Evolutionary conservation across 768 basidiomycete species (phyloP).

Genomic region (Termitomyces sp.): DNA sequence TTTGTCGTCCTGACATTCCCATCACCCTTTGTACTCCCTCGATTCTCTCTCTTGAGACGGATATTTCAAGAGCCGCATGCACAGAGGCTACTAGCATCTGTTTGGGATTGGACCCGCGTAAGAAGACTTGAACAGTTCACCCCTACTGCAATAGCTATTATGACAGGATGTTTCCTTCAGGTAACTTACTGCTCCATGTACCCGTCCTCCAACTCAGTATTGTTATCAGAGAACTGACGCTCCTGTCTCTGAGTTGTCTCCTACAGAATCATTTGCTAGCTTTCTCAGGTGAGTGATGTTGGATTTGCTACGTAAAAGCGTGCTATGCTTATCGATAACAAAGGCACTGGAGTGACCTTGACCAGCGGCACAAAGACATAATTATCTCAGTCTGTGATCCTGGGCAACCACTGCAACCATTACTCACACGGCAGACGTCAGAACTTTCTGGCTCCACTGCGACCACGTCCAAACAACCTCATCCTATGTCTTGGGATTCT

Average conservation of each 20-base stretch:
- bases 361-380: neutral
- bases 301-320: neutral
- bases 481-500: constrained; percentile 6
- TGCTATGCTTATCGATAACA: neutral
- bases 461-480: neutral
- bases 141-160: constrained; percentile 10
- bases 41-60: constrained; percentile 1
- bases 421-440: neutral
- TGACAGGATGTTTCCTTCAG: constrained; percentile 11
- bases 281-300: neutral
- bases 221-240: neutral
- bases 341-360: neutral
- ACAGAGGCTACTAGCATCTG: constrained; percentile 1
- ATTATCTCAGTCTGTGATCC: neutral
- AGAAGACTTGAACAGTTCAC: constrained; percentile 1
- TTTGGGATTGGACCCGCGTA: constrained; percentile 5
- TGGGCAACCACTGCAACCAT: neutral
- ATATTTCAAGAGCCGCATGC: neutral
- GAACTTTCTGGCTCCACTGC: neutral
- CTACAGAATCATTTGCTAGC: neutral
- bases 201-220: neutral
- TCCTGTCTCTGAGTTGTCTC: neutral
- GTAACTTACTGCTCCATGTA: neutral
- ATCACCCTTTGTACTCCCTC: constrained; percentile 6
- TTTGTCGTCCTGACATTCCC: constrained; percentile 13